A percentile compares a stretch with the other conserved stretches of the same genome.
These are phyloP conservation scores for Leptodontidium sp. DNA, from an alignment of 2,329 filamentous ascomycete genomes.

Conservation along the genomic window DNA sequence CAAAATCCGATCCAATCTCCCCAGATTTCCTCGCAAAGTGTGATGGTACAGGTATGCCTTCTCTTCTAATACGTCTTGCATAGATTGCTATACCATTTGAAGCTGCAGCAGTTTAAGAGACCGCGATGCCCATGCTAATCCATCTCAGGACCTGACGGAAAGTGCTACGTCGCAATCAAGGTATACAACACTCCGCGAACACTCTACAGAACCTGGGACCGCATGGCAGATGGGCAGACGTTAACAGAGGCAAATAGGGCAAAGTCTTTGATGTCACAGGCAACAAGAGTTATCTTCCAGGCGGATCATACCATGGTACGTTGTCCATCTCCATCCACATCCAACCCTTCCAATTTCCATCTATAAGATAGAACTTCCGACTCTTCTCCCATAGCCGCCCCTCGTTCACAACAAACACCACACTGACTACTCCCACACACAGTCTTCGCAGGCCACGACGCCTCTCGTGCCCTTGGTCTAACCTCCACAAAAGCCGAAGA, in stretches of 20 bases:
- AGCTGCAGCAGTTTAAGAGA: not conserved
- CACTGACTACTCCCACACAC: conserved; percentile 8
- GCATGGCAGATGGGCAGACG: conserved; percentile 22
- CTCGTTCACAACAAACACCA: not conserved
- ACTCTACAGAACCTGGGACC: not conserved
- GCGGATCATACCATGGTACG: conserved; percentile 86
- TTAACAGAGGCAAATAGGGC: conserved; percentile 62
- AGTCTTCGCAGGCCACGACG: conserved; percentile 97
- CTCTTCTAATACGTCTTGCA: conserved; percentile 5
- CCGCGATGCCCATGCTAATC: conserved; percentile 18
- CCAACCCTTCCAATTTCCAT: not conserved
- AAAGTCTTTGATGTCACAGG: conserved; percentile 93
- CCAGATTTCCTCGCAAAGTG: conserved; percentile 80
- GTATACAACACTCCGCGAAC: conserved; percentile 48
- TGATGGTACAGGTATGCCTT: conserved; percentile 69
- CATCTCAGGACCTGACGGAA: conserved; percentile 61
- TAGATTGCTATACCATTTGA: not conserved
- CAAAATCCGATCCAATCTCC: conserved; percentile 89
- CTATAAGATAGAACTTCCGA: not conserved
- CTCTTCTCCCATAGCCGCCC: not conserved
- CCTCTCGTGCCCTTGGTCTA: conserved; percentile 87
- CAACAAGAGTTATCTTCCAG: conserved; percentile 85
- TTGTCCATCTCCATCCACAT: conserved; percentile 26
- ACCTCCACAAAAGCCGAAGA: conserved; percentile 89
- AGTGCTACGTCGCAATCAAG: conserved; percentile 75